Evolutionary conservation across 2,329 filamentous ascomycete species (phyloP), one percentile per base, ranked within the genome.

Genomic region (Acrocalymma vagum): DNA sequence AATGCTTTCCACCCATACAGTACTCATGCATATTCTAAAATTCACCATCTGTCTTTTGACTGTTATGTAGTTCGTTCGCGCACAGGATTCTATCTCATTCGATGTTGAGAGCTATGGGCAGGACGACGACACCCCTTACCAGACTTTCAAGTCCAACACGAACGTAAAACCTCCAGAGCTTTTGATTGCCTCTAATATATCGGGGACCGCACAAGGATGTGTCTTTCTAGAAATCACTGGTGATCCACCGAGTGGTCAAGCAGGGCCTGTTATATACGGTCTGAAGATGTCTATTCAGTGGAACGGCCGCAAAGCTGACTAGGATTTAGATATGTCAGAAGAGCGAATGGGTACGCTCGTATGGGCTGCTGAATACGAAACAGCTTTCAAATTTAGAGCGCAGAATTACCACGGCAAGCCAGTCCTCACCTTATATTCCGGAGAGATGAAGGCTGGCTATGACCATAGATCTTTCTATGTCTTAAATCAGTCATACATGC

Each of bases 371-470:
- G 48, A 59, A 20, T 57, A 53, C 41, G 44, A 39, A 8, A 48
- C 53, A 20, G 39, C 48, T 6, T 59, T 58, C 27, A 51, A 59
- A 24, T 57, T 59, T 39, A 47, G 42, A 26, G 41, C 42, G 18
- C 55, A 59, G 29, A 55, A 43, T 0, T 58, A 60, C 42, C 46
- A 51, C 17, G 54, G 48, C 11, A 33, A 58, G n/a, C 50, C 48
- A 16, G 52, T 53, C 2, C 43, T 60, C 8, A 60, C 56, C 10
- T 52, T 56, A 16, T 55, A 44, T 42, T 44, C 47, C 7, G 53
- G 53, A 4, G 43, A 51, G 22, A 25, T 51, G 9, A 11, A 42
- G n/a, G 30, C 40, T 14, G 52, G 53, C 9, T 50, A 23, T 9
- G 48, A 48, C 5, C 53, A 34, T n/a, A 42, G 43, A 9, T 50